These are phyloP conservation scores for Terana coerulea DNA, from an alignment of 768 basidiomycete genomes.

Conservation along the genomic window DNA sequence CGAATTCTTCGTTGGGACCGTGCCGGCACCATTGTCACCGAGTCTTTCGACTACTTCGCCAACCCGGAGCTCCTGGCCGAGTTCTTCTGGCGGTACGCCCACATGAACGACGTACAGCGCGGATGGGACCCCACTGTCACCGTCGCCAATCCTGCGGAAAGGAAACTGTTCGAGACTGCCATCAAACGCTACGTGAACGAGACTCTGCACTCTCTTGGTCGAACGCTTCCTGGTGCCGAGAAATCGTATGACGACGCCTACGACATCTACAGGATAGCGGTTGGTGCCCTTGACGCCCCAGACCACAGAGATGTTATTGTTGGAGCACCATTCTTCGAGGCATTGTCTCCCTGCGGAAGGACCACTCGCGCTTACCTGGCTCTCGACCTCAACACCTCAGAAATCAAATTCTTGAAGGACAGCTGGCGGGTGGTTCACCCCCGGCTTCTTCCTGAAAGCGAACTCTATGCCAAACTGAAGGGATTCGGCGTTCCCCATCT, in stretches of 20 bases:
- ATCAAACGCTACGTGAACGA: neutral
- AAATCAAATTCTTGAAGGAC: conserved; percentile 4
- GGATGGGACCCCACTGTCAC: neutral
- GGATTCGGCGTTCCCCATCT: neutral
- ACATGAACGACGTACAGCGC: neutral
- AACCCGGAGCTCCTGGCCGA: neutral
- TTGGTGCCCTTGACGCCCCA: too few species aligned
- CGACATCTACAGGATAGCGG: neutral
- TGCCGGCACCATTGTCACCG: neutral
- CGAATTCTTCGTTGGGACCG: conserved; percentile 1
- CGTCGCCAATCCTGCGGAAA: conserved; percentile 9
- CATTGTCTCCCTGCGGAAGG: neutral
- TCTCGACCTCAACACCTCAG: neutral
- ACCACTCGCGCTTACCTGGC: conserved; percentile 1
- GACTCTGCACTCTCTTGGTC: neutral
- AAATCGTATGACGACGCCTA: neutral
- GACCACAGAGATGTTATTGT: neutral
- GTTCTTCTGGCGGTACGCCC: neutral
- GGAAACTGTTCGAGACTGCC: neutral
- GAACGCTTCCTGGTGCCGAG: neutral
- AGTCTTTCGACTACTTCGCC: neutral
- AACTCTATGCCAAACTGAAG: neutral
- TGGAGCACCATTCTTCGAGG: neutral
- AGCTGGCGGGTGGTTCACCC: neutral
- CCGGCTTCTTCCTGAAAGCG: neutral